Conservation (phyloP, 2,329 filamentous ascomycete species). For the Trichoderma endophyticum region DNA sequence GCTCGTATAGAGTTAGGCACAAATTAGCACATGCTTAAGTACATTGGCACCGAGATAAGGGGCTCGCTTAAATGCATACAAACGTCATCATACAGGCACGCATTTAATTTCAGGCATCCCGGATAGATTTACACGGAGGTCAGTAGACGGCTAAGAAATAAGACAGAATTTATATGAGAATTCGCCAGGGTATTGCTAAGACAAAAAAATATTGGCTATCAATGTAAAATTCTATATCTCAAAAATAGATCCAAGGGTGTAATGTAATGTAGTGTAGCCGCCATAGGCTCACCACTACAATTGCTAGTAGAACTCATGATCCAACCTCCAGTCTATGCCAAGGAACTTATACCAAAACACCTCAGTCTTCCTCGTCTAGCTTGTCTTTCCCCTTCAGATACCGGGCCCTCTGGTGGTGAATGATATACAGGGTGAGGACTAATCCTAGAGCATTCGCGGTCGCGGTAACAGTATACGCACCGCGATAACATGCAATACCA, state of each 20-base stretch:
- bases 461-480: constrained; percentile 78
- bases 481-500: constrained; percentile 75
- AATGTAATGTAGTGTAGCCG: not conserved
- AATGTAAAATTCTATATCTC: not conserved
- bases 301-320: not conserved
- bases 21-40: not conserved
- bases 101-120: not conserved
- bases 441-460: constrained; percentile 68
- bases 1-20: not conserved
- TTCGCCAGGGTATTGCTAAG: not conserved
- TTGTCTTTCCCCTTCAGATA: constrained; percentile 33
- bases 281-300: not conserved
- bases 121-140: not conserved
- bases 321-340: not conserved
- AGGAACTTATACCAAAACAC: not conserved
- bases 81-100: not conserved
- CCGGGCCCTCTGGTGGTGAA: constrained; percentile 53
- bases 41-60: not conserved
- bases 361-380: constrained; percentile 16
- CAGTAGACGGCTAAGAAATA: not conserved
- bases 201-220: not conserved
- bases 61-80: not conserved
- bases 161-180: not conserved
- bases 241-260: not conserved
- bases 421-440: constrained; percentile 66